Conservation (phyloP, 169 alveolate species). For the Babesia ovis region DNA sequence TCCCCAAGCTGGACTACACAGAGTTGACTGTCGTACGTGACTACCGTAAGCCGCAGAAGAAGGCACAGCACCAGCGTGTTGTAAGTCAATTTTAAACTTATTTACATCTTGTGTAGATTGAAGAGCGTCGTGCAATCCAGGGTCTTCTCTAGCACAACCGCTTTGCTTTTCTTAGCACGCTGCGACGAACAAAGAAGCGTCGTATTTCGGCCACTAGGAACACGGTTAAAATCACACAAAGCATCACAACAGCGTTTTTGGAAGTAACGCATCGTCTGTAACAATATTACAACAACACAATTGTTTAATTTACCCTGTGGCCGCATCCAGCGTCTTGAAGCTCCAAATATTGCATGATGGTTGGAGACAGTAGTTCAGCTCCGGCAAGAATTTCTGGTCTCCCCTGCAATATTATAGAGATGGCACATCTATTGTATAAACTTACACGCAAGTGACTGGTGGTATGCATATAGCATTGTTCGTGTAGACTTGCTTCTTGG, state of each 20-base stretch:
- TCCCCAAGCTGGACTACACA: constrained; percentile 63
- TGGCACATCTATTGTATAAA: neutral
- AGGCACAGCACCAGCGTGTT: constrained; percentile 56
- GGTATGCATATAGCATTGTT: constrained; percentile 60
- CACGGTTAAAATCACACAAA: constrained; percentile 2
- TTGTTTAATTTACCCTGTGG: constrained; percentile 40
- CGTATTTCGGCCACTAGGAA: constrained; percentile 26
- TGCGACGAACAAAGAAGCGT: constrained; percentile 29
- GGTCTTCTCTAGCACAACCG: constrained; percentile 48
- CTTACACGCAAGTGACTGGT: constrained; percentile 40
- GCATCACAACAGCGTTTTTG: neutral
- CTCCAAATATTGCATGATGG: constrained; percentile 77
- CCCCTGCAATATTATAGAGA: constrained; percentile 64
- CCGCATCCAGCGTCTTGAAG: constrained; percentile 68
- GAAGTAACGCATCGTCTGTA: constrained; percentile 59
- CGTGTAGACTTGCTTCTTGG: constrained; percentile 49
- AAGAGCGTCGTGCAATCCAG: constrained; percentile 15
- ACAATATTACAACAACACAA: neutral
- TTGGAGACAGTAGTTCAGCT: constrained; percentile 73
- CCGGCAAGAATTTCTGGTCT: constrained; percentile 73
- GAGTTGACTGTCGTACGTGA: constrained; percentile 63
- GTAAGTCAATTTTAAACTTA: neutral
- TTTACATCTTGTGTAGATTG: neutral
- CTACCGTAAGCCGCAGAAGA: constrained; percentile 66
- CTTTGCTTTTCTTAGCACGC: constrained; percentile 31